Percentiles rank a stretch among this genome's conserved stretches.
These are phyloP conservation scores for Diaporthe ilicicola DNA, from an alignment of 2,329 filamentous ascomycete species.

Conservation along the genomic window DNA sequence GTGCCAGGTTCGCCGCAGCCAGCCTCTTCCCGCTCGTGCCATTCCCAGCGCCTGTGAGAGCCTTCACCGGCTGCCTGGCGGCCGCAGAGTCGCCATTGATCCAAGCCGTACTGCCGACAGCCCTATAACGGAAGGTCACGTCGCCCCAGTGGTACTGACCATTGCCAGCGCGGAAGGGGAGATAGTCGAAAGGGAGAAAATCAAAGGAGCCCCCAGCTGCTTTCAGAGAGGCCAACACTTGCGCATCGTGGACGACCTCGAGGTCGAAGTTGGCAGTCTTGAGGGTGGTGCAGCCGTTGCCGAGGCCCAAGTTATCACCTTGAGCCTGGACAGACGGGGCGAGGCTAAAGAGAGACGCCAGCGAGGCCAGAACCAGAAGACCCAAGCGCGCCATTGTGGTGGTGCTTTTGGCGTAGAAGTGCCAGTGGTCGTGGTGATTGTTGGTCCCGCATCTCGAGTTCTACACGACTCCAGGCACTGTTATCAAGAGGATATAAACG, in stretches of 20 bases:
- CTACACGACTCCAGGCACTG: neutral
- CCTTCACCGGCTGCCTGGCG: conserved; percentile 47
- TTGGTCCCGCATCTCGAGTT: neutral
- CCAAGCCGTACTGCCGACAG: conserved; percentile 50
- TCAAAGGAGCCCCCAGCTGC: conserved; percentile 55
- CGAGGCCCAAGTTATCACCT: conserved; percentile 48
- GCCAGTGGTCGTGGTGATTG: neutral
- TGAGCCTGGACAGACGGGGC: conserved; percentile 18
- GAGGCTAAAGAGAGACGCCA: conserved; percentile 5
- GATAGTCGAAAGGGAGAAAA: conserved; percentile 62
- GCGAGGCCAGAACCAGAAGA: neutral
- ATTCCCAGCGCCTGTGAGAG: conserved; percentile 37
- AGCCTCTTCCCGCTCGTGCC: conserved; percentile 39
- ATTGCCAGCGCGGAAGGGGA: conserved; percentile 55
- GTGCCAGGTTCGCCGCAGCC: conserved; percentile 49
- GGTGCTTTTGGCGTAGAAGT: neutral
- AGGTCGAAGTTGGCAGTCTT: conserved; percentile 52
- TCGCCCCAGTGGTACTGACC: conserved; percentile 68
- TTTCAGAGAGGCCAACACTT: conserved; percentile 58
- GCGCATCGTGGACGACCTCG: conserved; percentile 52
- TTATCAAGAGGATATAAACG: neutral
- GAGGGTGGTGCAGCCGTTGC: conserved; percentile 50
- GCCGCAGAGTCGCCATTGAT: conserved; percentile 55
- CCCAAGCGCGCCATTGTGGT: neutral
- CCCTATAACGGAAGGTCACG: conserved; percentile 63